Percentiles rank a stretch among this genome's conserved stretches.
Conservation (phyloP, 257 asterid species). For the Cinchona pubescens region DNA sequence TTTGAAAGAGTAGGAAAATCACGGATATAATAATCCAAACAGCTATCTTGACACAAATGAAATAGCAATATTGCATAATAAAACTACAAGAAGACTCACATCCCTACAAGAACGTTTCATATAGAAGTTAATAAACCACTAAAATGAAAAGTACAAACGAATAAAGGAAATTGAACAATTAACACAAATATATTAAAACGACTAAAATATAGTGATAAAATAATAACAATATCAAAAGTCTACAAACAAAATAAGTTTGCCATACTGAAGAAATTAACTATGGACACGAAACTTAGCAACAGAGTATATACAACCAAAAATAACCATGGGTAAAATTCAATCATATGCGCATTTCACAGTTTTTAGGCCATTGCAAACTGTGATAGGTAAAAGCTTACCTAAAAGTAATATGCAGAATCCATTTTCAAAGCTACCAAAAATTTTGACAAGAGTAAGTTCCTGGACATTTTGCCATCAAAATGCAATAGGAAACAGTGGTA, state of each 20-base stretch:
- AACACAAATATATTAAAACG: not conserved
- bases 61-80: conserved; percentile 50
- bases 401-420: too few relatives aligned
- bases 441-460: too few relatives aligned
- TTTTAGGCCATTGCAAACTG: not conserved
- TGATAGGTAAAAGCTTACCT: too few relatives aligned
- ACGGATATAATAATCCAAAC: conserved; percentile 82
- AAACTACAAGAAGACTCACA: too few relatives aligned
- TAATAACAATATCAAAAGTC: not conserved
- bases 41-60: conserved; percentile 71
- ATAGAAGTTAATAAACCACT: too few relatives aligned
- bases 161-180: not conserved
- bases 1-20: conserved; percentile 71
- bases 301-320: not conserved
- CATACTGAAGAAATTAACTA: not conserved
- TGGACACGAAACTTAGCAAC: not conserved
- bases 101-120: too few relatives aligned
- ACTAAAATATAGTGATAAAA: not conserved
- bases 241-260: not conserved
- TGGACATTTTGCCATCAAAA: too few relatives aligned
- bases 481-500: too few relatives aligned
- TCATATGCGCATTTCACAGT: not conserved
- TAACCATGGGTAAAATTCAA: not conserved
- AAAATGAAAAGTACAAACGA: conserved; percentile 6
- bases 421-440: too few relatives aligned